Percentiles rank a stretch among this genome's conserved stretches.
These are phyloP conservation scores for Candida patagonica DNA, from an alignment of 805 yeast species.

Conservation along the genomic window DNA sequence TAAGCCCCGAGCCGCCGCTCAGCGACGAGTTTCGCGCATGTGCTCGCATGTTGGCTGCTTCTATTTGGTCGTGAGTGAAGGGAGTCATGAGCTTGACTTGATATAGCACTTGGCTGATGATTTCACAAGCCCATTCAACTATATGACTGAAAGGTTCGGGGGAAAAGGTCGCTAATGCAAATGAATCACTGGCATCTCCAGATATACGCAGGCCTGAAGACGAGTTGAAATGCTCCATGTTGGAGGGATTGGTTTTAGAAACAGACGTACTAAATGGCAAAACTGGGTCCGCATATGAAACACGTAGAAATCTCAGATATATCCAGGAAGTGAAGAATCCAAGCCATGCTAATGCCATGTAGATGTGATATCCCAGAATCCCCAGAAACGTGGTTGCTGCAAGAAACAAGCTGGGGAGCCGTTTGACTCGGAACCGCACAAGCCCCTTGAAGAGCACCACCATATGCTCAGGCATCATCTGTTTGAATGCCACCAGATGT, in stretches of 20 bases:
- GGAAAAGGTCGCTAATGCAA: slow-evolving; percentile 75
- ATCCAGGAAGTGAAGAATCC: slow-evolving; percentile 62
- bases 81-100: slow-evolving; percentile 45
- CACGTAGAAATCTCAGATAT: slow-evolving; percentile 71
- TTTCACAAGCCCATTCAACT: slow-evolving; percentile 43
- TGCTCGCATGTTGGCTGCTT: slow-evolving; percentile 64
- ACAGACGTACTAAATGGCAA: slow-evolving; percentile 33
- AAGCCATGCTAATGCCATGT: slow-evolving; percentile 22
- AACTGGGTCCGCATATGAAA: slow-evolving; percentile 44
- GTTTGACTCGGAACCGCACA: slow-evolving; percentile 34
- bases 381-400: slow-evolving; percentile 22
- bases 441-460: slow-evolving; percentile 39
- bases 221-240: slow-evolving; percentile 3
- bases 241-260: slow-evolving; percentile 4
- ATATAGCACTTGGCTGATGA: slow-evolving; percentile 31
- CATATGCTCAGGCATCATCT: slow-evolving; percentile 54
- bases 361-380: slow-evolving; percentile 18
- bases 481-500: slow-evolving; percentile 55
- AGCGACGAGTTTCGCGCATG: slow-evolving; percentile 45
- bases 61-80: slow-evolving; percentile 60
- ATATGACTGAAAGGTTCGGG: slow-evolving; percentile 51
- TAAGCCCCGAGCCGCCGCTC: not conserved
- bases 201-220: slow-evolving; percentile 29
- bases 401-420: slow-evolving; percentile 33
- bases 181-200: slow-evolving; percentile 89